Evolutionary conservation across 1,284 basidiomycete genomes (phyloP).

Genomic region (Neotropicomus parvogracilis): DNA sequence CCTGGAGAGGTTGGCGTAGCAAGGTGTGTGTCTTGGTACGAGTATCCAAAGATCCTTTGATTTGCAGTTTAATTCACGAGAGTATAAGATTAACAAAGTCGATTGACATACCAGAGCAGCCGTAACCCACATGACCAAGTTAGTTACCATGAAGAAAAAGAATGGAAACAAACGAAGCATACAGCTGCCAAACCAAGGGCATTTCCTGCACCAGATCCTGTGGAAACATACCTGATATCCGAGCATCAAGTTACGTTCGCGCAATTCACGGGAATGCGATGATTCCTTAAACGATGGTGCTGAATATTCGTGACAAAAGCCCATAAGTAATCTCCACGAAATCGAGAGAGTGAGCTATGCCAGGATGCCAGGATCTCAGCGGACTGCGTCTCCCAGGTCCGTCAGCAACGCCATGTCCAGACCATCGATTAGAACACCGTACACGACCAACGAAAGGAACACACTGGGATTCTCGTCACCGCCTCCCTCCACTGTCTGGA

Average conservation of each 20-base stretch:
- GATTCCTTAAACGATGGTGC: slow-evolving; percentile 68
- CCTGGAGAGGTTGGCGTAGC: slow-evolving; percentile 46
- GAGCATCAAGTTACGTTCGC: neutral
- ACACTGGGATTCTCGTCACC: slow-evolving; percentile 56
- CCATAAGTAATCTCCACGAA: slow-evolving; percentile 71
- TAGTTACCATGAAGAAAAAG: slow-evolving; percentile 65
- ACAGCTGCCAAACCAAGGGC: slow-evolving; percentile 73
- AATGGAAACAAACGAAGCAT: slow-evolving; percentile 66
- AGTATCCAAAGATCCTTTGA: slow-evolving; percentile 65
- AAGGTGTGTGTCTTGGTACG: slow-evolving; percentile 59
- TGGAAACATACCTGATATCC: slow-evolving; percentile 64
- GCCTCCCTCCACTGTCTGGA: slow-evolving; percentile 40
- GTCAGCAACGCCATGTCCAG: slow-evolving; percentile 39
- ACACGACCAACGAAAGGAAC: slow-evolving; percentile 5
- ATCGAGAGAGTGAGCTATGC: slow-evolving; percentile 65
- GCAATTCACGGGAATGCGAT: slow-evolving; percentile 29
- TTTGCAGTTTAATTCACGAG: neutral
- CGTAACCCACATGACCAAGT: slow-evolving; percentile 74
- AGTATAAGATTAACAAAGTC: neutral
- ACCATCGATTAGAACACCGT: slow-evolving; percentile 31
- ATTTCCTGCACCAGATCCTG: slow-evolving; percentile 63
- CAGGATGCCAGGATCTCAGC: slow-evolving; percentile 74
- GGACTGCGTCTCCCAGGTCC: slow-evolving; percentile 53
- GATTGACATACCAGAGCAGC: slow-evolving; percentile 50
- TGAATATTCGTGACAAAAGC: slow-evolving; percentile 58